Conservation (phyloP, 257 asterid genomes). For the Capsicum baccatum region DNA sequence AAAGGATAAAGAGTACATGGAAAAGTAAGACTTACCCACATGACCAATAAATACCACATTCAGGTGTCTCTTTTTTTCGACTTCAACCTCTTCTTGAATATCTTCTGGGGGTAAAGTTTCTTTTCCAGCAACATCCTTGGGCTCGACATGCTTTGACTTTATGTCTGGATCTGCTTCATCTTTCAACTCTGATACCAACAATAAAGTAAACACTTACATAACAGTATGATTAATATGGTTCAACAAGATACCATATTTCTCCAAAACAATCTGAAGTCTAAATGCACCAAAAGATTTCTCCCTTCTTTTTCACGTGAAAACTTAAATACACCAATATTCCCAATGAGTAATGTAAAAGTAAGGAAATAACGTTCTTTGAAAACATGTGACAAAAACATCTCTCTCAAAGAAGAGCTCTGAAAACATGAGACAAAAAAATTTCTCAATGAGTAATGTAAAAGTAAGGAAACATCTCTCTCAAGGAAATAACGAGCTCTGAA, state of each 20-base stretch:
- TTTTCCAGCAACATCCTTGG: slow-evolving; percentile 23
- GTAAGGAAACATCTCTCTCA: background rate
- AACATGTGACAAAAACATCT: background rate
- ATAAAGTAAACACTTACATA: slow-evolving; percentile 13
- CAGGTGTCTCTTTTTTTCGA: slow-evolving; percentile 72
- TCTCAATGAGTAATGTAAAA: background rate
- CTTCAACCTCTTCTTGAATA: slow-evolving; percentile 43
- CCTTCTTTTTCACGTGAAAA: background rate
- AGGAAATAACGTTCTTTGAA: background rate
- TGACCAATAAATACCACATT: slow-evolving; percentile 98
- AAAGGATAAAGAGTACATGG: background rate
- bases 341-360: background rate
- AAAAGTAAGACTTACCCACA: slow-evolving; percentile 67
- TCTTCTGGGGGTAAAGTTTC: slow-evolving; percentile 25
- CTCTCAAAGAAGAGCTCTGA: background rate
- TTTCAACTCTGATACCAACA: slow-evolving; percentile 18
- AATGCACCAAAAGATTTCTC: background rate
- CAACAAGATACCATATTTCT: background rate
- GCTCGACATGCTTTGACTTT: slow-evolving; percentile 20
- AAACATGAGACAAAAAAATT: background rate
- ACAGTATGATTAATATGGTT: background rate
- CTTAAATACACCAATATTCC: slow-evolving; percentile 14
- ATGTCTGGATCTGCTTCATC: slow-evolving; percentile 21
- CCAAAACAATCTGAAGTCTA: background rate
- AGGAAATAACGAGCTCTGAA: background rate